These are phyloP conservation scores for Calonectria leucothoes DNA, from an alignment of 2,329 filamentous ascomycete species.

Conservation along the genomic window DNA sequence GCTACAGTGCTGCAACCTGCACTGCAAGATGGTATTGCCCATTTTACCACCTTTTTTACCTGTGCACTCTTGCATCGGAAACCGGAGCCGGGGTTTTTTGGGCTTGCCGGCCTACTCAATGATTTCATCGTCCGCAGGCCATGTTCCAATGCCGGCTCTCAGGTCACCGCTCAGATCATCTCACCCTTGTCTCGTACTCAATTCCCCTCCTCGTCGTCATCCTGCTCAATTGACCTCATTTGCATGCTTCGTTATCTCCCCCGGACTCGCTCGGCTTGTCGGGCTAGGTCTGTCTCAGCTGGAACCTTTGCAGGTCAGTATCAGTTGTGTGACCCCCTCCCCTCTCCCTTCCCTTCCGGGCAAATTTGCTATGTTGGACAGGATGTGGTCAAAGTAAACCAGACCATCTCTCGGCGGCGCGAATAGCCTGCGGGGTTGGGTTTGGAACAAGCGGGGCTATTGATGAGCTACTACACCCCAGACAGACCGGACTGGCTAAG, in stretches of 20 bases:
- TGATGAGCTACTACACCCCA: constrained; percentile 20
- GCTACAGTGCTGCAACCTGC: background rate
- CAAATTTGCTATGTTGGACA: background rate
- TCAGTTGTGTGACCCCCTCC: constrained; percentile 9
- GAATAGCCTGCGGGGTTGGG: constrained; percentile 35
- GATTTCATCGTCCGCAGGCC: background rate
- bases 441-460: constrained; percentile 28
- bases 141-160: constrained; percentile 2
- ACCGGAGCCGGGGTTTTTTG: constrained; percentile 17
- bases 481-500: constrained; percentile 23
- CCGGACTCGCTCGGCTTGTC: constrained; percentile 12
- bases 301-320: background rate
- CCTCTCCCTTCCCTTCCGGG: background rate
- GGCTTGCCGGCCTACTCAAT: background rate
- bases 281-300: background rate
- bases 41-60: constrained; percentile 13
- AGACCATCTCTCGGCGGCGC: constrained; percentile 10
- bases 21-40: constrained; percentile 12
- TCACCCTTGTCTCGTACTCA: background rate
- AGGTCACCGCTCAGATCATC: constrained; percentile 14
- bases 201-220: constrained; percentile 4
- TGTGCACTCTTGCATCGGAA: constrained; percentile 21
- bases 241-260: background rate
- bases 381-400: constrained; percentile 12
- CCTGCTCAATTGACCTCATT: constrained; percentile 15